Percentiles rank a stretch among this genome's conserved stretches.
Conservation (phyloP, 2,329 filamentous ascomycete genomes). For the Tolypocladium guangdongense region DNA sequence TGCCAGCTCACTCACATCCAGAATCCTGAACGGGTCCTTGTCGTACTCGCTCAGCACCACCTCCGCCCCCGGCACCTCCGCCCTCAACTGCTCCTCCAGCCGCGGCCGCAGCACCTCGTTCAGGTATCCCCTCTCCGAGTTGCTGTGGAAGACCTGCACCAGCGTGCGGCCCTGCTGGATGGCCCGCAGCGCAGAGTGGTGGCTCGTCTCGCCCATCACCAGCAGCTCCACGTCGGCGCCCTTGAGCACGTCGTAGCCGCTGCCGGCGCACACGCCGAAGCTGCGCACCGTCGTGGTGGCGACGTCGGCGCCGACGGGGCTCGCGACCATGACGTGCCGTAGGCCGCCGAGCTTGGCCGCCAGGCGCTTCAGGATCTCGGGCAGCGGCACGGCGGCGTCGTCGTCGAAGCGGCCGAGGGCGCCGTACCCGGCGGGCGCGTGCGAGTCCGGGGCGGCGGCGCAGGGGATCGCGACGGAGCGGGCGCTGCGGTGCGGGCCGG, state of each 20-base stretch:
- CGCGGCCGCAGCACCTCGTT: conserved; percentile 56
- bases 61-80: conserved; percentile 38
- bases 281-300: conserved; percentile 41
- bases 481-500: conserved; percentile 33
- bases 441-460: conserved; percentile 27
- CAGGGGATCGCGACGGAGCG: conserved; percentile 36
- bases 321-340: conserved; percentile 36
- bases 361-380: conserved; percentile 38
- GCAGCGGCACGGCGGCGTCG: conserved; percentile 23
- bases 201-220: conserved; percentile 86
- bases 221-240: conserved; percentile 63
- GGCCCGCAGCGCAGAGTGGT: conserved; percentile 82
- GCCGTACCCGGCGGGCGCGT: conserved; percentile 42
- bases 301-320: conserved; percentile 36
- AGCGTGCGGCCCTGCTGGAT: conserved; percentile 76
- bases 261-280: conserved; percentile 83
- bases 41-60: conserved; percentile 72
- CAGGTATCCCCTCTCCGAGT: conserved; percentile 81
- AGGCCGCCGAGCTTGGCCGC: conserved; percentile 60
- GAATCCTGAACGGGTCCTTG: conserved; percentile 78
- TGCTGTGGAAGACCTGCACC: conserved; percentile 82
- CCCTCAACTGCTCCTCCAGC: conserved; percentile 47
- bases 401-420: conserved; percentile 31
- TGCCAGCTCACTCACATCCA: conserved; percentile 35
- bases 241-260: conserved; percentile 67